Evolutionary conservation across 345 rosid genomes (phyloP), one percentile per base, ranked within the genome.

Genomic region (Arabidopsis arenosa): DNA sequence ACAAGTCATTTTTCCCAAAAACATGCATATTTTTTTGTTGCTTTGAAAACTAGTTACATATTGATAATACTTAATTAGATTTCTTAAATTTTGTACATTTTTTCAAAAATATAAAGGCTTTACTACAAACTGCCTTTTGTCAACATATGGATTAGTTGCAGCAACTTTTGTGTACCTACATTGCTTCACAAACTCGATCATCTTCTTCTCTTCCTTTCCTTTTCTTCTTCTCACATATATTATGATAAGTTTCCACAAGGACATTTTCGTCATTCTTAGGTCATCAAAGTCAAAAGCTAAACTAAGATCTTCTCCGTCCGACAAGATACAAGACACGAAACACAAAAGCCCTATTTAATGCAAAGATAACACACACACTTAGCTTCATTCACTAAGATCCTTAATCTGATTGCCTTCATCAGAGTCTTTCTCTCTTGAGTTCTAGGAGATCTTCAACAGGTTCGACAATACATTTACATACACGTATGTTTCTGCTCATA

Each of bases 101-200:
- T 7, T 0, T 1, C 0, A 17, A 37, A 3, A 5, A 12, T 35
- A 32, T 17, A 15, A 63, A 56, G 14, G 55, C 9, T 30, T 45
- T 51, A 28, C 30, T 35, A 64, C 48, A 63, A 47, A 64, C 53
- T 58, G 12, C 47, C 28, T 65, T 78, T 78, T 78, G 78, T 78
- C 81, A 78, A 78, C 74, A 73, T 66, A 66, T 78, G 81, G 64
- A 78, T 78, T 78, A 78, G 81, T 78, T 78, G 81, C 70, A 78
- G 56, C 81, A 78, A 78, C 81, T 72, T 78, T 73, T 67, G 58
- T 73, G 76, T 52, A 71, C 68, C 62, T 72, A 66, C 74, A 78
- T 78, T 67, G 78, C 81, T 78, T 78, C 78, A 60, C 59, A 78
- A 67, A 78, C 78, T 60, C 66, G 69, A 72, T 59, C 63, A 59